These are phyloP conservation scores for Pythium coloratum DNA, from an alignment of 352 stramenopile species.

Conservation along the genomic window DNA sequence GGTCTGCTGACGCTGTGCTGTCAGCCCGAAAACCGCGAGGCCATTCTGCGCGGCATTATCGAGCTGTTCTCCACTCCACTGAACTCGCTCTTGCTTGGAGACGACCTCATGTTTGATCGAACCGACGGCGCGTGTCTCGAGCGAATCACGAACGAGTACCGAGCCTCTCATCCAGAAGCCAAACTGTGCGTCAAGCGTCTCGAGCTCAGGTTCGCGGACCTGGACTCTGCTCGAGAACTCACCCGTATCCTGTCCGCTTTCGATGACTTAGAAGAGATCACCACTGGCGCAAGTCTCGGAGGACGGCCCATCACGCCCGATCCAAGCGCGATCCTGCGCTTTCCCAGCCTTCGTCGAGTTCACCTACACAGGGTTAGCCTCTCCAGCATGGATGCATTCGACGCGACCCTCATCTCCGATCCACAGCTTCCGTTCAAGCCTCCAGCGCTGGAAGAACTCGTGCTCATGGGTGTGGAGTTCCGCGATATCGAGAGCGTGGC, in stretches of 20 bases:
- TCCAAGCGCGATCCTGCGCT: neutral
- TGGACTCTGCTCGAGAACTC: too few relatives aligned
- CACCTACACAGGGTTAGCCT: neutral
- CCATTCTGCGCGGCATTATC: neutral
- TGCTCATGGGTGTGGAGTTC: too few relatives aligned
- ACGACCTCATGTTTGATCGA: too few relatives aligned
- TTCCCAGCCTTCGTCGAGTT: neutral
- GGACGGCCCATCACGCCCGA: neutral
- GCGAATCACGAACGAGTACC: too few relatives aligned
- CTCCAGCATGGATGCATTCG: neutral
- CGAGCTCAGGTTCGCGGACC: too few relatives aligned
- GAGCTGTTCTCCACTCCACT: constrained; percentile 3
- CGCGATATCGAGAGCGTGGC: too few relatives aligned
- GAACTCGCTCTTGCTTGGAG: neutral
- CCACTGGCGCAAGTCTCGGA: neutral
- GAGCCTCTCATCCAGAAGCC: too few relatives aligned
- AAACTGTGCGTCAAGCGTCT: too few relatives aligned
- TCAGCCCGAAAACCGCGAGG: neutral
- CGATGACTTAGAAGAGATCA: neutral
- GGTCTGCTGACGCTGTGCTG: neutral
- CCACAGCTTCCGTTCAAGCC: neutral
- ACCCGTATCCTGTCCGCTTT: neutral
- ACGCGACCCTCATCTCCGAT: neutral
- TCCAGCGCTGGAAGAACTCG: too few relatives aligned
- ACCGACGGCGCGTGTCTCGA: too few relatives aligned